Percentiles rank a stretch among this genome's conserved stretches.
Evolutionary conservation across 2,329 filamentous ascomycete species (phyloP).

Genomic region (Fusarium poae): DNA sequence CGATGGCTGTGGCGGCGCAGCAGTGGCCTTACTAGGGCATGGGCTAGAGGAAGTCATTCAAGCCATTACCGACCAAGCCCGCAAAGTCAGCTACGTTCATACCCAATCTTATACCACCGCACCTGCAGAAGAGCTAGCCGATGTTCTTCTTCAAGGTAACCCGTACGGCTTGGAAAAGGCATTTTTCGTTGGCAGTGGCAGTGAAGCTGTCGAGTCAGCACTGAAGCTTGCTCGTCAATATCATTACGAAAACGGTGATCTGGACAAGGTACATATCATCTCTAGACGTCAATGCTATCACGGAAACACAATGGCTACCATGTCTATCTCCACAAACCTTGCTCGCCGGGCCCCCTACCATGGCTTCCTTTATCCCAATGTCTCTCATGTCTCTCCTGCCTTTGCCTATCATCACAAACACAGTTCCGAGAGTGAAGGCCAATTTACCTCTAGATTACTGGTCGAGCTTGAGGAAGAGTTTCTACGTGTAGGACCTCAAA

Average conservation of each 20-base stretch:
- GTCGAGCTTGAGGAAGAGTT: conserved; percentile 12
- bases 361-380: conserved; percentile 16
- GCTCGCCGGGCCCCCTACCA: conserved; percentile 15
- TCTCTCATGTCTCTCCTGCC: conserved; percentile 23
- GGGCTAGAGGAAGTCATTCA: conserved; percentile 20
- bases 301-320: conserved; percentile 26
- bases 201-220: conserved; percentile 60
- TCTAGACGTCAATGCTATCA: conserved; percentile 20
- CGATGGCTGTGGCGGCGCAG: conserved; percentile 19
- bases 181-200: conserved; percentile 45
- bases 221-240: conserved; percentile 64
- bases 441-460: not conserved
- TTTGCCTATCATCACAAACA: conserved; percentile 17
- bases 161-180: conserved; percentile 38
- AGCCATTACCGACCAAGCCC: conserved; percentile 21
- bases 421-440: not conserved
- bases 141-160: not conserved
- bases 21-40: conserved; percentile 14
- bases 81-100: conserved; percentile 22
- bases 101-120: conserved; percentile 27
- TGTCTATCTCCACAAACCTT: conserved; percentile 26
- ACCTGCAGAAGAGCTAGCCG: conserved; percentile 17
- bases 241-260: conserved; percentile 41
- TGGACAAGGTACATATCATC: not conserved
- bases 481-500: conserved; percentile 1